phyloP scores from a whole-genome alignment of 306 rosid species.

The Hippophae tibetana region DNA sequence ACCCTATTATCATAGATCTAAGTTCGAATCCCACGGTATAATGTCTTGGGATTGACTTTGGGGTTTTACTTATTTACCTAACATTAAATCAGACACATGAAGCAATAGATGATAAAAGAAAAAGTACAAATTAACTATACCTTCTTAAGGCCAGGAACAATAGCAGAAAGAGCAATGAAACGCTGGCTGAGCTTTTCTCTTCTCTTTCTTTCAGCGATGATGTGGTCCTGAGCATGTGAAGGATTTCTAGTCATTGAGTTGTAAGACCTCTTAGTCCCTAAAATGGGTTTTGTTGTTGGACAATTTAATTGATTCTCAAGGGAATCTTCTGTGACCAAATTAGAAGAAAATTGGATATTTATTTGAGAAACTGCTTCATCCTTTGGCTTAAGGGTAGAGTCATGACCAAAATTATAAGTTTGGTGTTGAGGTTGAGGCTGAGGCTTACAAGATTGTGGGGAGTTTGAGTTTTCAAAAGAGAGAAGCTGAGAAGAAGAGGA shows the following conservation, averaged over 20 bases:
- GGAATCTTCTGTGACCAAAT: constrained; percentile 16
- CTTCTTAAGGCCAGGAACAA: constrained; percentile 71
- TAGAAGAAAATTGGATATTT: constrained; percentile 19
- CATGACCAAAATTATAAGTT: constrained; percentile 13
- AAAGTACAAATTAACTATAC: constrained; percentile 14
- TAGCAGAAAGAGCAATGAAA: constrained; percentile 72
- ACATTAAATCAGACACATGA: too few species aligned
- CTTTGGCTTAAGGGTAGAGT: constrained; percentile 15
- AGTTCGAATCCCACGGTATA: too few species aligned
- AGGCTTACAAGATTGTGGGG: constrained; percentile 4
- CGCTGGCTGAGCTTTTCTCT: constrained; percentile 71
- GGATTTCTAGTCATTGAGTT: constrained; percentile 18
- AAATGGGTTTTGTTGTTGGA: constrained; percentile 11
- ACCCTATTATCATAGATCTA: too few species aligned
- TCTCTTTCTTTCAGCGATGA: constrained; percentile 69
- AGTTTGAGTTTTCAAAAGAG: constrained; percentile 38
- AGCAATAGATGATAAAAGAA: background rate
- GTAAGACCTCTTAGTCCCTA: constrained; percentile 25
- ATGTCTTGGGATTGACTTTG: too few species aligned
- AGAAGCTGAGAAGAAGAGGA: constrained; percentile 46
- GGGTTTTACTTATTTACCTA: too few species aligned
- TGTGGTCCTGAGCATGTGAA: constrained; percentile 53
- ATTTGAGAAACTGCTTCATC: constrained; percentile 20
- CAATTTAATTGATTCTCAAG: background rate
- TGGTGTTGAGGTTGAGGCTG: constrained; percentile 5